These are phyloP conservation scores for Myotisia sp. DNA, from an alignment of 2,329 filamentous ascomycete species.

Conservation along the genomic window DNA sequence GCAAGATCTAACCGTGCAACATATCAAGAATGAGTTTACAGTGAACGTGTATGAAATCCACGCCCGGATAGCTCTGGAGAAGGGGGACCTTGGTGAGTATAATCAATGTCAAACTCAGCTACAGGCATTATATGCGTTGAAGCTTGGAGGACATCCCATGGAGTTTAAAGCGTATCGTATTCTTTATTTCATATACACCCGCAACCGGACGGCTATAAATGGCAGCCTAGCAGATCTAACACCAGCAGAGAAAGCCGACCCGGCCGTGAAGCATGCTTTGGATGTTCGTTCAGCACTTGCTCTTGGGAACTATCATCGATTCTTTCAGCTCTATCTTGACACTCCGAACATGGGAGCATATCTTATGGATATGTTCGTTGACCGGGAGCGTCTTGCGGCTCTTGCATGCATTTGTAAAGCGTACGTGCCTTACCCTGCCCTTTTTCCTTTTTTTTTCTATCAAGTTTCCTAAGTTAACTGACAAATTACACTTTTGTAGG, in stretches of 20 bases:
- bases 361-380: conserved; percentile 98
- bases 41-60: conserved; percentile 95
- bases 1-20: conserved; percentile 95
- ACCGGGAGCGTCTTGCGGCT: conserved; percentile 78
- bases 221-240: conserved; percentile 98
- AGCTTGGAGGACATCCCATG: conserved; percentile 73
- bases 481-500: too few relatives aligned
- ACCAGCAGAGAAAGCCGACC: conserved; percentile 79
- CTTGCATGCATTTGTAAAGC: conserved; percentile 86
- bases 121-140: conserved; percentile 74
- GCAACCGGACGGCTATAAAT: conserved; percentile 96
- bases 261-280: conserved; percentile 76
- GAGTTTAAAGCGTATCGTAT: conserved; percentile 99
- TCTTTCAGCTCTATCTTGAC: conserved; percentile 90
- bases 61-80: conserved; percentile 91
- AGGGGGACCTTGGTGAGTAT: conserved; percentile 99
- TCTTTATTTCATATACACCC: conserved; percentile 97
- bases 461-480: conserved; percentile 32
- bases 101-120: conserved; percentile 99
- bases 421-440: conserved; percentile 44
- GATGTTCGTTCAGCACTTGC: conserved; percentile 82
- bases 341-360: conserved; percentile 96
- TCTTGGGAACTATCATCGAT: conserved; percentile 90
- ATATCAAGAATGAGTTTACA: conserved; percentile 91
- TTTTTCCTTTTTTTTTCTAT: neutral